Conservation (phyloP, 208 protist genomes). For the Crithidia acanthocephali region DNA sequence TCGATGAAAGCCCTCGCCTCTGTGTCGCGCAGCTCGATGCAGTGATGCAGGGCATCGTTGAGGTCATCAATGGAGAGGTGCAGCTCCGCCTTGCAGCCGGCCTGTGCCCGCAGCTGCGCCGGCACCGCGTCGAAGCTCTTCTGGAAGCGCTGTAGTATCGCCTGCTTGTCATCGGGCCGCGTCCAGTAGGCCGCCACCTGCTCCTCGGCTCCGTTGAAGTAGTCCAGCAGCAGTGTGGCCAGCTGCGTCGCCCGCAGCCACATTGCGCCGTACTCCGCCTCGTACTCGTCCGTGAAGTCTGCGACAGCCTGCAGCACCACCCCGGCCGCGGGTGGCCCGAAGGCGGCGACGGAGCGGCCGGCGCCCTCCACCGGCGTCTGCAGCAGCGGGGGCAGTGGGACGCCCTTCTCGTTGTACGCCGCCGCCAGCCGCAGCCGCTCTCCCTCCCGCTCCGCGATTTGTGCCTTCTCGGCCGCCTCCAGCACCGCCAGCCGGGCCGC, state of each 20-base stretch:
- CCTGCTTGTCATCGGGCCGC: conserved; percentile 70
- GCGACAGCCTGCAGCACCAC: conserved; percentile 50
- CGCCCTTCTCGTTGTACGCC: conserved; percentile 78
- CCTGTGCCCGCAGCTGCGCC: conserved; percentile 40
- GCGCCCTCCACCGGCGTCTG: conserved; percentile 20
- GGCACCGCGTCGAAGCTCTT: conserved; percentile 58
- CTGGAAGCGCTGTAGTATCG: conserved; percentile 61
- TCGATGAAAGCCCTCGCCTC: conserved; percentile 58
- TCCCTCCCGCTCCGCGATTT: conserved; percentile 62
- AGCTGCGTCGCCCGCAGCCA: conserved; percentile 42
- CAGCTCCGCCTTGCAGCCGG: conserved; percentile 77
- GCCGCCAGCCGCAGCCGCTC: conserved; percentile 62
- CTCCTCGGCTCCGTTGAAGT: conserved; percentile 41
- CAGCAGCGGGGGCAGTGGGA: conserved; percentile 65
- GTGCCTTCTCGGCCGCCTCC: conserved; percentile 36
- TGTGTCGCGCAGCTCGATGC: conserved; percentile 40
- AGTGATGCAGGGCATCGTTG: conserved; percentile 48
- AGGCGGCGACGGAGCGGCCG: conserved; percentile 21
- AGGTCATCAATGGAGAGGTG: conserved; percentile 65
- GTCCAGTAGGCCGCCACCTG: conserved; percentile 57
- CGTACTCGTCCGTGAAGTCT: conserved; percentile 53
- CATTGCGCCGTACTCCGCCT: conserved; percentile 44
- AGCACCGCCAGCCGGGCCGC: conserved; percentile 42
- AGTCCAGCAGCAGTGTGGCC: conserved; percentile 47
- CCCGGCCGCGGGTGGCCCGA: conserved; percentile 13